Conservation (phyloP, 257 asterid species). For the Solanum phureja region DNA sequence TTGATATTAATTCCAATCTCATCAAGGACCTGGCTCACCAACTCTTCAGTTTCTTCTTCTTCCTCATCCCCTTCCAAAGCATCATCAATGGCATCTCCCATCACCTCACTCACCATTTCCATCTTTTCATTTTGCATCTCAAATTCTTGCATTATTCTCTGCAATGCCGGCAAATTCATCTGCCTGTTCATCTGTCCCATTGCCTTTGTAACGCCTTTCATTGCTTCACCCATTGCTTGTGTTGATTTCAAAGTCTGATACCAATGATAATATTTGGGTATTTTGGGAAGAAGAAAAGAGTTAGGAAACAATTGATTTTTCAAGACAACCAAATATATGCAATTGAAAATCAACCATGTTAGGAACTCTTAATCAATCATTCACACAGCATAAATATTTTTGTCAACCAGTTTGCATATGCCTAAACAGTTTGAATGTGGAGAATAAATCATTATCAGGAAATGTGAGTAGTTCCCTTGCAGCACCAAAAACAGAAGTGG, state of each 20-base stretch:
- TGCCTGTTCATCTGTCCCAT: slow-evolving; percentile 99
- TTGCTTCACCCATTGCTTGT: slow-evolving; percentile 99
- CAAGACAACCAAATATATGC: neutral
- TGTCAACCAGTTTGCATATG: neutral
- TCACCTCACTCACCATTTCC: slow-evolving; percentile 90
- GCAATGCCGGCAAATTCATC: slow-evolving; percentile 94
- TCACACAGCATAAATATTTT: neutral
- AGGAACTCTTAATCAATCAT: neutral
- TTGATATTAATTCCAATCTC: slow-evolving; percentile 93
- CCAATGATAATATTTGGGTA: neutral
- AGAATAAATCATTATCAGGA: neutral
- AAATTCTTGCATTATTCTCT: slow-evolving; percentile 97
- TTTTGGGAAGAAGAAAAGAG: neutral
- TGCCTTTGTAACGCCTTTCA: slow-evolving; percentile 98
- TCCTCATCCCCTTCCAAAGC: slow-evolving; percentile 99
- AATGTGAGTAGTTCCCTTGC: neutral
- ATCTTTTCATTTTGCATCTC: slow-evolving; percentile 94
- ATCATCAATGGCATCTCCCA: slow-evolving; percentile 98
- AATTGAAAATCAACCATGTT: neutral
- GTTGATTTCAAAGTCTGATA: slow-evolving; percentile 88
- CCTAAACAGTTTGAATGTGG: neutral
- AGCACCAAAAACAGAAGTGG: neutral
- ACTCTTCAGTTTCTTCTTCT: slow-evolving; percentile 93
- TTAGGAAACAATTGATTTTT: neutral
- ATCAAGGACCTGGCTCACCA: slow-evolving; percentile 94